Evolutionary conservation across 1,284 basidiomycete genomes (phyloP).

Genomic region (Leucoagaricus sp.): DNA sequence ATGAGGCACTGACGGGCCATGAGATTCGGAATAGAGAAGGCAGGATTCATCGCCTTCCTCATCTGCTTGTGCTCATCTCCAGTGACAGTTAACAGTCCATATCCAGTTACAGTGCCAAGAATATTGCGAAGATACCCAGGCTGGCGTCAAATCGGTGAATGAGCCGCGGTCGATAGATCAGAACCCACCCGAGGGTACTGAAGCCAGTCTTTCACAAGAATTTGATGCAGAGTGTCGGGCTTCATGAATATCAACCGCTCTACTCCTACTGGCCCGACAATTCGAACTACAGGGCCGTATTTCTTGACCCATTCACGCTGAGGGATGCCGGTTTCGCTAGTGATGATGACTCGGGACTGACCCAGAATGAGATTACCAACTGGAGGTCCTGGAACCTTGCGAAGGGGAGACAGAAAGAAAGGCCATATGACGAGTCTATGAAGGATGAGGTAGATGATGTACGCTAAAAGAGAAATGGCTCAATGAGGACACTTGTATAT

Average conservation of each 20-base stretch:
- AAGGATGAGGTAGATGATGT: slow-evolving; percentile 20
- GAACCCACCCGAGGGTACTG: slow-evolving; percentile 43
- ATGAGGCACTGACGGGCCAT: slow-evolving; percentile 41
- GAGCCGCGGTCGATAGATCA: background rate
- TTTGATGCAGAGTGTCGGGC: slow-evolving; percentile 43
- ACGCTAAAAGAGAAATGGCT: slow-evolving; percentile 16
- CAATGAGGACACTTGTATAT: too few species aligned
- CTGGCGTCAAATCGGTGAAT: slow-evolving; percentile 23
- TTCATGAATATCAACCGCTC: slow-evolving; percentile 45
- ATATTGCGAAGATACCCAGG: slow-evolving; percentile 44
- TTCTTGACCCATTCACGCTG: slow-evolving; percentile 47
- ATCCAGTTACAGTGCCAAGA: slow-evolving; percentile 43
- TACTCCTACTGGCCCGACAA: slow-evolving; percentile 45
- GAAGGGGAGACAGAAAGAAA: slow-evolving; percentile 32
- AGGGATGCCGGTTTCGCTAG: slow-evolving; percentile 42
- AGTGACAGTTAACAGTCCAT: slow-evolving; percentile 48
- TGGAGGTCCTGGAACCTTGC: slow-evolving; percentile 35
- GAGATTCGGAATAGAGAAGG: slow-evolving; percentile 47
- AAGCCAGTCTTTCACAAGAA: slow-evolving; percentile 45
- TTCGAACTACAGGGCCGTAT: slow-evolving; percentile 43
- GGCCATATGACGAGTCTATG: slow-evolving; percentile 32
- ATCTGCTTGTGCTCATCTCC: slow-evolving; percentile 49
- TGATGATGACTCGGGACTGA: slow-evolving; percentile 28
- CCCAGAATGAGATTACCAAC: slow-evolving; percentile 31
- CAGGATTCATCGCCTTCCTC: slow-evolving; percentile 51